Percentiles rank a stretch among this genome's conserved stretches.
Conservation (phyloP, 306 rosid species). For the Cicer cuneatum region DNA sequence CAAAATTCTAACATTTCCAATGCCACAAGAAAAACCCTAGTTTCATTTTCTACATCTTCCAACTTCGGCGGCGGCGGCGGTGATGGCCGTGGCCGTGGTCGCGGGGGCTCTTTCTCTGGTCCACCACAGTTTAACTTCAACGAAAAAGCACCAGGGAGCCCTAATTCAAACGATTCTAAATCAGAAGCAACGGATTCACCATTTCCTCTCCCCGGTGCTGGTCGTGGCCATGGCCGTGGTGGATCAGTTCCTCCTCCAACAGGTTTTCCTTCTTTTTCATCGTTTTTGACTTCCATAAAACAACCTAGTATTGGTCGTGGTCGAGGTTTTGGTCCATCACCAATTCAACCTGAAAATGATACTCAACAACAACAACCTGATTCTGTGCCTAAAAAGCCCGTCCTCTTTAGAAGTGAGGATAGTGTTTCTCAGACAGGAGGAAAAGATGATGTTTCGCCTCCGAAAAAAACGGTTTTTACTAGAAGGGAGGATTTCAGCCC, state of each 20-base stretch:
- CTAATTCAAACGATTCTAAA: conserved; percentile 40
- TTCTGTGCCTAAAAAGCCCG: conserved; percentile 52
- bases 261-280: conserved; percentile 58
- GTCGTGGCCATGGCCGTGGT: conserved; percentile 82
- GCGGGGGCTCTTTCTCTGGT: conserved; percentile 43
- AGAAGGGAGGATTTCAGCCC: conserved; percentile 43
- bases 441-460: background rate
- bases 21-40: conserved; percentile 56
- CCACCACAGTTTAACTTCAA: conserved; percentile 38
- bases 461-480: conserved; percentile 52
- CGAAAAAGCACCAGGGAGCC: conserved; percentile 54
- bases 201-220: conserved; percentile 52
- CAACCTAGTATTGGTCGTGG: conserved; percentile 66
- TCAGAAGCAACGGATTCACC: conserved; percentile 47
- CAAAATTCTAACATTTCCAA: conserved; percentile 50
- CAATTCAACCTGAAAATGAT: conserved; percentile 35
- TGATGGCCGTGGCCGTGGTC: conserved; percentile 52
- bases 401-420: conserved; percentile 54
- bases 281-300: conserved; percentile 56
- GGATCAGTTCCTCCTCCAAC: conserved; percentile 51
- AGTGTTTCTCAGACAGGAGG: conserved; percentile 28
- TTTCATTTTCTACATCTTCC: conserved; percentile 70
- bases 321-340: conserved; percentile 38
- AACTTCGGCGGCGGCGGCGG: conserved; percentile 51
- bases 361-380: conserved; percentile 35